phyloP scores from a whole-genome alignment of 2,329 filamentous ascomycete species.

The Penicillium capsulatum region DNA sequence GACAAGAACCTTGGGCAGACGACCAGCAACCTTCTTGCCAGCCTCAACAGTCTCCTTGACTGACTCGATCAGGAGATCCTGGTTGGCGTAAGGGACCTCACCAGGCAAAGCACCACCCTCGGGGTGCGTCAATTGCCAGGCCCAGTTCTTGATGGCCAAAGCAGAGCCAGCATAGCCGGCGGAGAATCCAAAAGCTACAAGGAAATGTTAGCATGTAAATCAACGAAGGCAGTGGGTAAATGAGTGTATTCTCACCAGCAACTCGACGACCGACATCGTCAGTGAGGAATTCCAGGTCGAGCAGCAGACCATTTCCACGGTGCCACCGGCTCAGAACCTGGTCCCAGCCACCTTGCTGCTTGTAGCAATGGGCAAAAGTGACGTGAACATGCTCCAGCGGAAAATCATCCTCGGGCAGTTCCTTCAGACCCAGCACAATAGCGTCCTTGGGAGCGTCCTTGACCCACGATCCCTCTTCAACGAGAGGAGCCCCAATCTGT shows the following conservation, averaged over 20 bases:
- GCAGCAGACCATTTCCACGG: constrained; percentile 68
- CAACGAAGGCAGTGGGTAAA: background rate
- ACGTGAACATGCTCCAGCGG: constrained; percentile 70
- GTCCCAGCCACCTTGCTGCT: constrained; percentile 74
- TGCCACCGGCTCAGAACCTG: constrained; percentile 74
- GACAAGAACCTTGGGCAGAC: constrained; percentile 69
- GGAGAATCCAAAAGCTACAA: constrained; percentile 54
- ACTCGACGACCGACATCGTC: constrained; percentile 63
- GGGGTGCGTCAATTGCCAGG: constrained; percentile 71
- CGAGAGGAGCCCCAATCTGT: constrained; percentile 60
- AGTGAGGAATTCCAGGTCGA: constrained; percentile 82
- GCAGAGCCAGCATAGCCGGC: constrained; percentile 73
- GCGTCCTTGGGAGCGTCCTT: constrained; percentile 62
- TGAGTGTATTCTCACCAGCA: constrained; percentile 30
- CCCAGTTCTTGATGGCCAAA: constrained; percentile 74
- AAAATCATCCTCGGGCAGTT: constrained; percentile 66
- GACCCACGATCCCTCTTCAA: constrained; percentile 63
- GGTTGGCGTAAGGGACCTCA: constrained; percentile 59
- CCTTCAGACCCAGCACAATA: constrained; percentile 73
- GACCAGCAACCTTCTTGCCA: constrained; percentile 63
- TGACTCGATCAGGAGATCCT: constrained; percentile 66
- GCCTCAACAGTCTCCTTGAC: constrained; percentile 67
- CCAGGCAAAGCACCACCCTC: constrained; percentile 62
- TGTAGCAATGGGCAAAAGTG: constrained; percentile 71
- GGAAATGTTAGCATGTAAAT: constrained; percentile 4